These are phyloP conservation scores for Exophiala calicioides DNA, from an alignment of 2,329 filamentous ascomycete genomes.

Conservation along the genomic window DNA sequence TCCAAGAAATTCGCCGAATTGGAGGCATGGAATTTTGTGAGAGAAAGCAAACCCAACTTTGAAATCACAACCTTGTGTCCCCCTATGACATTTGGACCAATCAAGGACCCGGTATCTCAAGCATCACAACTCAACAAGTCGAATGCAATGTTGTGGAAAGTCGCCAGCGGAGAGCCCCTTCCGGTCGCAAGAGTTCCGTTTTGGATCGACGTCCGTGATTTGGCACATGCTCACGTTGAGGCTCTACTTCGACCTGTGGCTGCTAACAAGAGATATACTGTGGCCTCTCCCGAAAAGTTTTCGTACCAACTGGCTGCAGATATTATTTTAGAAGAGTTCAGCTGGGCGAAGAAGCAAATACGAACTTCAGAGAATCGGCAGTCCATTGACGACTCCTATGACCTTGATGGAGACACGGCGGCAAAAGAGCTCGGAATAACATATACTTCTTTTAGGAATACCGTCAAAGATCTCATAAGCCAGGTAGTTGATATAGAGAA, in stretches of 20 bases:
- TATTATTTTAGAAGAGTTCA: conserved; percentile 47
- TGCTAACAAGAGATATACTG: conserved; percentile 44
- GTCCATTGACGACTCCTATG: conserved; percentile 10
- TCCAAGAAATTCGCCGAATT: conserved; percentile 67
- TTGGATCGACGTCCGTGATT: conserved; percentile 56
- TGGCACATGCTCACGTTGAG: conserved; percentile 50
- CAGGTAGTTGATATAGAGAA: too few relatives aligned
- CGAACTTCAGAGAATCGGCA: neutral
- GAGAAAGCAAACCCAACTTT: conserved; percentile 40
- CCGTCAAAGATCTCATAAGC: conserved; percentile 20
- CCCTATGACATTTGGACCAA: conserved; percentile 49
- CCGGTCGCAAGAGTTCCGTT: conserved; percentile 55
- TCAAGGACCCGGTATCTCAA: conserved; percentile 42
- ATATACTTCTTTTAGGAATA: conserved; percentile 14
- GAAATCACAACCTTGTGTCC: conserved; percentile 50
- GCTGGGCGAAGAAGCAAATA: conserved; percentile 30
- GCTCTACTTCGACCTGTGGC: conserved; percentile 46
- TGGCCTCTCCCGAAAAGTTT: conserved; percentile 47
- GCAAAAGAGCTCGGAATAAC: conserved; percentile 11
- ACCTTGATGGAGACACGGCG: conserved; percentile 12
- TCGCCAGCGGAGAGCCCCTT: conserved; percentile 32
- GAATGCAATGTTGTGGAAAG: conserved; percentile 40
- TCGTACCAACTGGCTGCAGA: conserved; percentile 49
- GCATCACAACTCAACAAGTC: conserved; percentile 46
- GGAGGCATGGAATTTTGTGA: conserved; percentile 46